phyloP scores from a whole-genome alignment of 2,329 filamentous ascomycete genomes.

The Venturia carpophila region DNA sequence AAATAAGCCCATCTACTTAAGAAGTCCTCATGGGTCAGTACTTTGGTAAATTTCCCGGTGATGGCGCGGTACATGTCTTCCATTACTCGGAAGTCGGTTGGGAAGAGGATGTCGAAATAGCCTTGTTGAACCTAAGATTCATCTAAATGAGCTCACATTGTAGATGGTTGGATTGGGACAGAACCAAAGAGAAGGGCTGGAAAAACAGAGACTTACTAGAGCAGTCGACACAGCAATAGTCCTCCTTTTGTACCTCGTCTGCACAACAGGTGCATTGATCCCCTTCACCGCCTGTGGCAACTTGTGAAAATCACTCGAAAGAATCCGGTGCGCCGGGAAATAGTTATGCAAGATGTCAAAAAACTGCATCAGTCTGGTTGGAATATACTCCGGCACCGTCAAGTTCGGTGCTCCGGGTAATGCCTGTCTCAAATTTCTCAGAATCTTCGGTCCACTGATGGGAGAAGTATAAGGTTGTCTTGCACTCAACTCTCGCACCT shows the following conservation, averaged over 20 bases:
- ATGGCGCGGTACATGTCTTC: conserved; percentile 89
- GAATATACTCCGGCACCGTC: conserved; percentile 82
- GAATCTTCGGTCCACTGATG: conserved; percentile 61
- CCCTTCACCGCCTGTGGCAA: conserved; percentile 77
- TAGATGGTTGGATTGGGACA: not conserved
- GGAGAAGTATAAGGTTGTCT: conserved; percentile 54
- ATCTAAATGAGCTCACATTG: conserved; percentile 7
- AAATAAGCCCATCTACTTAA: conserved; percentile 83
- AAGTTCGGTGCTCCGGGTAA: conserved; percentile 45
- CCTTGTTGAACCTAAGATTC: conserved; percentile 77
- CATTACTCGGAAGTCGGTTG: conserved; percentile 85
- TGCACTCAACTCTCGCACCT: conserved; percentile 66
- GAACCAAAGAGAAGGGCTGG: no score
- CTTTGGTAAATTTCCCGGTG: conserved; percentile 82
- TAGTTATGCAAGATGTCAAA: conserved; percentile 82
- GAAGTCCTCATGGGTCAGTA: conserved; percentile 83
- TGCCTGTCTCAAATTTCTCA: conserved; percentile 35
- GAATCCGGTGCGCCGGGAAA: conserved; percentile 81
- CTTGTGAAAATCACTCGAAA: conserved; percentile 84
- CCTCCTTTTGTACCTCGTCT: conserved; percentile 79
- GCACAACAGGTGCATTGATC: conserved; percentile 88
- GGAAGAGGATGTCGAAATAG: conserved; percentile 98
- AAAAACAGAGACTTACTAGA: conserved; percentile 59
- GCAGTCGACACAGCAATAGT: conserved; percentile 88
- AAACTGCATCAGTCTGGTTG: conserved; percentile 91